Base-by-base conservation (phyloP, 768 basidiomycete genomes). In the Russula sp. region DNA sequence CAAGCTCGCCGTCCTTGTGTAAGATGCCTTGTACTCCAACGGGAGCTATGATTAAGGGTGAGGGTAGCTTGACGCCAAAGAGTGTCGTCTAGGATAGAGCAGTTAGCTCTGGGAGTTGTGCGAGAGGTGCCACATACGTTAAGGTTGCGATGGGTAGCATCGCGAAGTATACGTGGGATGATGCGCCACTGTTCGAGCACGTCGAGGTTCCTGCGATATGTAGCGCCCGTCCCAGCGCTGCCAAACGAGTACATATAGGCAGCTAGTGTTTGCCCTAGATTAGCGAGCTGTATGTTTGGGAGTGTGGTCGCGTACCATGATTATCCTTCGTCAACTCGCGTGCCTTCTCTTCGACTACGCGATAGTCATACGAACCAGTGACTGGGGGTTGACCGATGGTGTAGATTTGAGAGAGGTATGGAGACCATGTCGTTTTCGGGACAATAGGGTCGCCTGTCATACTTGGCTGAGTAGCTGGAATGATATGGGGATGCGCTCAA, bases 191-290 rank as follows among this genome's bases (percentile, higher is more conserved):
- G 83, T 27, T 83, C 77, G 58, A 93, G 79, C 2, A 84, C 86
- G 45, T 75, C 78, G 39, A 77, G 78, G 69, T 95, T 94, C 55
- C 82, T 83, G 10, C 71, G 76, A 70, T 88, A 82, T 1, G 93
- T 94, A 34, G 80, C 76, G 59, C 79, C 77, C 3, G 83, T 81
- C 1, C 92, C 93, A 10, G 92, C 91, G 65, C 84, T 89, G 47
- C 89, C 89, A 60, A 81, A 82, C 2, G 86, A 85, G 69, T 92
- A 94, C 75, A 84, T 77, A 75, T 86, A 94, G 9, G 88, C 79
- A 74, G 60, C 84, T 89, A 78, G 18, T 2, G 16, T 32, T 18
- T 42, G 22, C 10, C 4, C 20, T 48, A 32, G 18, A 37, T 51
- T 35, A 16, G 37, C 44, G 35, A 6, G 44, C 40, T n/a, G 39